Evolutionary conservation across 2,329 filamentous ascomycete species (phyloP).

Genomic region (Intubia oerlemansii): DNA sequence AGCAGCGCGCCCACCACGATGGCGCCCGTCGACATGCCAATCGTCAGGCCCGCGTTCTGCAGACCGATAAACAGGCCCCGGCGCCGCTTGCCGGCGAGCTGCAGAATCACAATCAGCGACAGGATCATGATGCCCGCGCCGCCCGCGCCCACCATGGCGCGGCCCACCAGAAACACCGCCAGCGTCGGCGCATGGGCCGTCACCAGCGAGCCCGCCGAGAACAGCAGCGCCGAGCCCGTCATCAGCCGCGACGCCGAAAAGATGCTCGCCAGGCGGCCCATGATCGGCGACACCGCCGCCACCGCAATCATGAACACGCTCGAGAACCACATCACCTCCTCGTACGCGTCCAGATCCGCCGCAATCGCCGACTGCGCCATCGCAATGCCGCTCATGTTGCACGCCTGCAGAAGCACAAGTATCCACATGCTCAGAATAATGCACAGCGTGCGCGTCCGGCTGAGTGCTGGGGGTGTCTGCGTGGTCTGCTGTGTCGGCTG

Average conservation of each 20-base stretch:
- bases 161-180: constrained; percentile 42
- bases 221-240: constrained; percentile 32
- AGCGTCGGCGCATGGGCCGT: constrained; percentile 39
- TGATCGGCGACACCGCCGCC: constrained; percentile 45
- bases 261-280: constrained; percentile 50
- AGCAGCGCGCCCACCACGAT: constrained; percentile 13
- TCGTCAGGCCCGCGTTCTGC: constrained; percentile 37
- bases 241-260: constrained; percentile 50
- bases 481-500: no score
- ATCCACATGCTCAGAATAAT: constrained; percentile 31
- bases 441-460: not conserved
- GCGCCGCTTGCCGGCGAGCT: constrained; percentile 43
- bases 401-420: constrained; percentile 37
- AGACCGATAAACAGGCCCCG: constrained; percentile 56
- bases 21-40: constrained; percentile 13
- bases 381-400: constrained; percentile 63
- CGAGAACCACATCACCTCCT: constrained; percentile 59
- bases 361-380: constrained; percentile 64
- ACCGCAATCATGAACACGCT: constrained; percentile 46
- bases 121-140: constrained; percentile 53
- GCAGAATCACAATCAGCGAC: constrained; percentile 54
- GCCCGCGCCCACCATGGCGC: constrained; percentile 46
- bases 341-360: constrained; percentile 51
- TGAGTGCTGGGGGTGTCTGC: not conserved
- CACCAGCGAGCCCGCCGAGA: constrained; percentile 42